Conservation (phyloP, 2,329 filamentous ascomycete genomes). For the Fusarium sp. region DNA sequence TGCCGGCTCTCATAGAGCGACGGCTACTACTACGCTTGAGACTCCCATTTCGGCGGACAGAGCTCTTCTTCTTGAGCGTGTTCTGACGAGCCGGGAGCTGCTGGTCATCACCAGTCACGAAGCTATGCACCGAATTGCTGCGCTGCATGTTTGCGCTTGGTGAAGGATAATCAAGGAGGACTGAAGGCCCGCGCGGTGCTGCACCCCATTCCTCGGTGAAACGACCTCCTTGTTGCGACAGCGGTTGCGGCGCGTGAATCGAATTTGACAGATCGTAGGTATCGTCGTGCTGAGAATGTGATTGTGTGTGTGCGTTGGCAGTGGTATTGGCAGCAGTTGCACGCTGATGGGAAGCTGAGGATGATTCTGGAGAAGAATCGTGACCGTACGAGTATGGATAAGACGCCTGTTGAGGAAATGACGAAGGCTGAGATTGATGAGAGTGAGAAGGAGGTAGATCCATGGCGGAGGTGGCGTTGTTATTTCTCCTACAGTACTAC, state of each 20-base stretch:
- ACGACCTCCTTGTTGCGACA: constrained; percentile 54
- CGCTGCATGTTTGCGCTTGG: constrained; percentile 62
- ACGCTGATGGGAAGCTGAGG: constrained; percentile 29
- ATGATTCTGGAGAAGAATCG: constrained; percentile 37
- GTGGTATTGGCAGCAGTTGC: constrained; percentile 28
- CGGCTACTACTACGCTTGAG: constrained; percentile 83
- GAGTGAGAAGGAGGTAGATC: constrained; percentile 41
- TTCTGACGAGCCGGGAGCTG: constrained; percentile 63
- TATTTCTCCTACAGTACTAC: constrained; percentile 36
- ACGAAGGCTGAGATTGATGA: constrained; percentile 40
- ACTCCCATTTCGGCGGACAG: constrained; percentile 77
- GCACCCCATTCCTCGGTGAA: constrained; percentile 80
- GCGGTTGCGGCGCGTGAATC: constrained; percentile 34
- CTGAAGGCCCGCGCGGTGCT: constrained; percentile 71
- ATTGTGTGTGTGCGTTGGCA: constrained; percentile 26
- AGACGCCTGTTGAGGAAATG: constrained; percentile 34
- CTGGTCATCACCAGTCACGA: constrained; percentile 58
- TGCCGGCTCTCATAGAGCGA: constrained; percentile 84
- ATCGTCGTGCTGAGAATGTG: constrained; percentile 35
- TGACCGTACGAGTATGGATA: constrained; percentile 35
- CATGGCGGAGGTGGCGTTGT: constrained; percentile 47
- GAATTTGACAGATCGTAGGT: constrained; percentile 26
- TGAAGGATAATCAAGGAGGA: constrained; percentile 62
- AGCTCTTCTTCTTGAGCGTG: constrained; percentile 90
- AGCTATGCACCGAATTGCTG: constrained; percentile 68